phyloP scores from a whole-genome alignment of 768 basidiomycete genomes.

The Russula griseocarnosa region DNA sequence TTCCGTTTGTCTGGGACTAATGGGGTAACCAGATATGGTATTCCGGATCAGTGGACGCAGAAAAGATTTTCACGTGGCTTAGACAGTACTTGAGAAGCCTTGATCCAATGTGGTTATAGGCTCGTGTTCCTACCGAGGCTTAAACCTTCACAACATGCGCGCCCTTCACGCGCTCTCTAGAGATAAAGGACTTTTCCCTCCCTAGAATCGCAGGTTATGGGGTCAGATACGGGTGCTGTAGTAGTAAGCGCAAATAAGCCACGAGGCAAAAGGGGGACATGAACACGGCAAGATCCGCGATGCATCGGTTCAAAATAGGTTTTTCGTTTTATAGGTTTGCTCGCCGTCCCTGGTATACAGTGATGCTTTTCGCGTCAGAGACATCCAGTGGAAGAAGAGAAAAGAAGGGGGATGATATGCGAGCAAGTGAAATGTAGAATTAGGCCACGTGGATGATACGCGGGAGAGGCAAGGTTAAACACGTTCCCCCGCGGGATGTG shows the following conservation, averaged over 20 bases:
- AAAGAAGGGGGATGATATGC: not conserved
- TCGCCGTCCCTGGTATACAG: not conserved
- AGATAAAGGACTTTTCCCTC: not conserved
- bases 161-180: not conserved
- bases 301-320: not conserved
- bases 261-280: not conserved
- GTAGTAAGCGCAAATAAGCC: not conserved
- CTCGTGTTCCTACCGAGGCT: not conserved
- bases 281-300: not conserved
- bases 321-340: not conserved
- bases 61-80: not conserved
- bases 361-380: not conserved
- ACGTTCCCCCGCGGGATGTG: not conserved
- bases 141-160: not conserved
- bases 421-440: no score
- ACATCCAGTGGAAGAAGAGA: not conserved
- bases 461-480: not conserved
- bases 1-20: not conserved
- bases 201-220: not conserved
- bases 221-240: not conserved
- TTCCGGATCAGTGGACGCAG: not conserved
- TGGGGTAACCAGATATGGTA: not conserved
- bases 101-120: not conserved
- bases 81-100: no score
- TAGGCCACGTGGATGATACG: not conserved